Percentiles rank a stretch among this genome's conserved stretches.
Conservation (phyloP, 805 yeast species). For the Candida nitratophila region DNA sequence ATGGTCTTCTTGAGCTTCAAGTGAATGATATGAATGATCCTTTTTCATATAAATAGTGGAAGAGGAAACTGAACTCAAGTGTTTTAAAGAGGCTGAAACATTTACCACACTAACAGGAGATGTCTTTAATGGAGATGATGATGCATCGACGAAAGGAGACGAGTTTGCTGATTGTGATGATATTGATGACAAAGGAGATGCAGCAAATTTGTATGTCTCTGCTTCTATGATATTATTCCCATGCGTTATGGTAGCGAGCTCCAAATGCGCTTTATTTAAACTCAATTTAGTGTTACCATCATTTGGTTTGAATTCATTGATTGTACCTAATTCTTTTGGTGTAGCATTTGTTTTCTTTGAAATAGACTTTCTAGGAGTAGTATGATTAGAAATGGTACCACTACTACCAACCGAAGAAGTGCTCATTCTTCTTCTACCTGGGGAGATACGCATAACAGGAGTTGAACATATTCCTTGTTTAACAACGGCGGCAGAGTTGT, state of each 20-base stretch:
- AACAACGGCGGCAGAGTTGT: slow-evolving; percentile 22
- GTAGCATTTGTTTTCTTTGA: not conserved
- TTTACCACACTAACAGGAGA: slow-evolving; percentile 14
- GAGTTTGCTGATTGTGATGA: slow-evolving; percentile 12
- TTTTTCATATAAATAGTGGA: not conserved
- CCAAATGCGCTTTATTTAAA: slow-evolving; percentile 15
- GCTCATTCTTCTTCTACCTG: slow-evolving; percentile 13
- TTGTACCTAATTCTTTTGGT: not conserved
- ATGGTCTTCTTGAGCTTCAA: not conserved
- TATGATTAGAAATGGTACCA: slow-evolving; percentile 5
- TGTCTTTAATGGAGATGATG: slow-evolving; percentile 22
- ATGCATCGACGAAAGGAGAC: not conserved
- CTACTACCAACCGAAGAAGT: slow-evolving; percentile 2
- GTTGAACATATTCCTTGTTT: slow-evolving; percentile 22
- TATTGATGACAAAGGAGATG: slow-evolving; percentile 13
- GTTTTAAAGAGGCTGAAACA: no score
- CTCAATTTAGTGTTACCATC: slow-evolving; percentile 3
- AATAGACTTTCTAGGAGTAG: slow-evolving; percentile 8
- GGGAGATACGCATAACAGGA: slow-evolving; percentile 27
- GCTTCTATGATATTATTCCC: not conserved
- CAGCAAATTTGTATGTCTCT: slow-evolving; percentile 2
- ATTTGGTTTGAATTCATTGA: not conserved
- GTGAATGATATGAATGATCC: not conserved
- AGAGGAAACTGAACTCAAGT: no score
- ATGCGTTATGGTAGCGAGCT: slow-evolving; percentile 14